A percentile compares a stretch with the other conserved stretches of the same genome.
Conservation (phyloP, 106 monocot species). For the Phalaenopsis equestris region DNA sequence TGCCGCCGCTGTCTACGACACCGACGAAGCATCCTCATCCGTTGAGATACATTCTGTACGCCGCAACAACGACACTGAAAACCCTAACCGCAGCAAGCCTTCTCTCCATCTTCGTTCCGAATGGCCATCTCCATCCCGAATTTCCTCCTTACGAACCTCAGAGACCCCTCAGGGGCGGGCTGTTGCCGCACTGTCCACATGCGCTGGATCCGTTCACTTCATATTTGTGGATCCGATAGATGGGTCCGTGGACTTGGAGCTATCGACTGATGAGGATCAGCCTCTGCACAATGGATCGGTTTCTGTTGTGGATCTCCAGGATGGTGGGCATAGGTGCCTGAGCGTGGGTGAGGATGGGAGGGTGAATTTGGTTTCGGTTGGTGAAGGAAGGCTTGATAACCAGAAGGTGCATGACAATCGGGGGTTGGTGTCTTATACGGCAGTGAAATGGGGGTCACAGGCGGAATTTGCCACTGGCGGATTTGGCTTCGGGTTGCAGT, state of each 20-base stretch:
- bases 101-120: constrained; percentile 32
- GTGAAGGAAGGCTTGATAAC: constrained; percentile 36
- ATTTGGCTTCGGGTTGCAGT: constrained; percentile 69
- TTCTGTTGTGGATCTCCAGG: constrained; percentile 45
- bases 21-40: constrained; percentile 25
- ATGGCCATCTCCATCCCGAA: constrained; percentile 32
- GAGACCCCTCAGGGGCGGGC: constrained; percentile 8
- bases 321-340: constrained; percentile 48
- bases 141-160: constrained; percentile 43
- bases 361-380: constrained; percentile 64
- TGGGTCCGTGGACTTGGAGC: constrained; percentile 26
- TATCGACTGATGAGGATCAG: constrained; percentile 6
- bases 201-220: constrained; percentile 51
- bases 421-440: constrained; percentile 67
- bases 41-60: constrained; percentile 48
- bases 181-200: constrained; percentile 35
- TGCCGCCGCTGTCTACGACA: constrained; percentile 38
- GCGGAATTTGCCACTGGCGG: constrained; percentile 83
- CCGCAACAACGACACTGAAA: background rate
- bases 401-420: constrained; percentile 41
- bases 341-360: constrained; percentile 84
- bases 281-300: constrained; percentile 36
- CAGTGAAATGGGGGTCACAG: constrained; percentile 67
- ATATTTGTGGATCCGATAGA: constrained; percentile 46
- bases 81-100: constrained; percentile 7